Conservation (phyloP, 163 green algal species). For the Smithsoniella earleae region DNA sequence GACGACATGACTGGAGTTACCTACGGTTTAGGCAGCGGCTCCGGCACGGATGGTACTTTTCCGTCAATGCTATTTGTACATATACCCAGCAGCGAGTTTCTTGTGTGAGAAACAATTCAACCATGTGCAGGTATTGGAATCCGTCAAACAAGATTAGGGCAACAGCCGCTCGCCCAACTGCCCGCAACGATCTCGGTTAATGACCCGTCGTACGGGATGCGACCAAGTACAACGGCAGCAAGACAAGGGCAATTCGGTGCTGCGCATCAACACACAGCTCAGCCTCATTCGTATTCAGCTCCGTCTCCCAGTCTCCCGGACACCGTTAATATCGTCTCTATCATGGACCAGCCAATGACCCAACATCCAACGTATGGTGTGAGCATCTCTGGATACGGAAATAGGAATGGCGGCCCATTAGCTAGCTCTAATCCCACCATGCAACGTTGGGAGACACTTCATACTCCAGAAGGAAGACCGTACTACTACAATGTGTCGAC, state of each 20-base stretch:
- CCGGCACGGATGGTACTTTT: not conserved
- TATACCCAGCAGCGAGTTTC: not conserved
- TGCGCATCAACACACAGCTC: not conserved
- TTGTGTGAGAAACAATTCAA: not conserved
- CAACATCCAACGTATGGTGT: conserved; percentile 22
- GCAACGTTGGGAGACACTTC: conserved; percentile 47
- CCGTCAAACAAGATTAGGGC: not conserved
- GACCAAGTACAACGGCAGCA: not conserved
- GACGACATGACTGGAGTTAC: not conserved
- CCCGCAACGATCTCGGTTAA: conserved; percentile 7
- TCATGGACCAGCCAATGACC: conserved; percentile 24
- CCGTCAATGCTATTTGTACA: not conserved
- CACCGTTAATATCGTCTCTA: conserved; percentile 18
- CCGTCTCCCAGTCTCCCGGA: not conserved
- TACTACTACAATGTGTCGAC: conserved; percentile 53
- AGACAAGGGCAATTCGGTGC: not conserved
- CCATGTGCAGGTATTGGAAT: not conserved
- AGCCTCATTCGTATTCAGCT: not conserved
- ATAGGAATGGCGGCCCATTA: not conserved
- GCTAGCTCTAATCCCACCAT: not conserved
- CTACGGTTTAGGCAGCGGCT: not conserved
- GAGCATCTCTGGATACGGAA: not conserved
- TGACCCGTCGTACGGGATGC: not conserved
- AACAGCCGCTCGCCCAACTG: not conserved
- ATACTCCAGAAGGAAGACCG: conserved; percentile 44